Evolutionary conservation across 352 stramenopile genomes (phyloP).

Genomic region (Aphanomyces astaci): DNA sequence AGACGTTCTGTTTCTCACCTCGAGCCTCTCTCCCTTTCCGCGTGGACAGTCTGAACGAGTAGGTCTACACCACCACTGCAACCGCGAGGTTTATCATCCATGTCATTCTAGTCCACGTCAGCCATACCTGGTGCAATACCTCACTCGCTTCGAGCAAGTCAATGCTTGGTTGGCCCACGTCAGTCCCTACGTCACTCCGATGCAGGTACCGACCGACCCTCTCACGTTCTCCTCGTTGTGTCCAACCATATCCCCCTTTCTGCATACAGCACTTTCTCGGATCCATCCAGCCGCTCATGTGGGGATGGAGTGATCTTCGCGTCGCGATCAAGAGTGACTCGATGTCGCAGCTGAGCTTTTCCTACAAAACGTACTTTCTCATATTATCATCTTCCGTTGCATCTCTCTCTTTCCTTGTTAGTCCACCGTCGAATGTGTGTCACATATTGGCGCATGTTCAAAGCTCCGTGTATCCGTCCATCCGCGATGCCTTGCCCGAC

Average conservation of each 20-base stretch:
- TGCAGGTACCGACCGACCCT: conserved; percentile 32
- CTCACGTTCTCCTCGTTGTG: too few relatives aligned
- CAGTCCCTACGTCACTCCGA: conserved; percentile 39
- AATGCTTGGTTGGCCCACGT: conserved; percentile 45
- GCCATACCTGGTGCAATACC: conserved; percentile 50
- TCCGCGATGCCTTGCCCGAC: background rate
- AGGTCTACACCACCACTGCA: conserved; percentile 30
- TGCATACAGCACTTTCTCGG: conserved; percentile 38
- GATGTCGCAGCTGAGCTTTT: conserved; percentile 51
- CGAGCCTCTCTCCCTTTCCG: conserved; percentile 66
- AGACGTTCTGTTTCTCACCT: conserved; percentile 70
- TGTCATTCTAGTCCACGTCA: conserved; percentile 42
- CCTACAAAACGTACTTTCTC: background rate
- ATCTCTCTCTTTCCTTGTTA: background rate
- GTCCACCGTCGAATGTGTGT: background rate
- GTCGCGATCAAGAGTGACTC: conserved; percentile 50
- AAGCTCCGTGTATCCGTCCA: background rate
- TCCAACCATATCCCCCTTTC: too few relatives aligned
- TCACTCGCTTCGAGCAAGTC: conserved; percentile 56
- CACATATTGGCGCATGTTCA: background rate
- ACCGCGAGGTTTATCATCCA: background rate
- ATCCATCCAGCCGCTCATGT: conserved; percentile 60
- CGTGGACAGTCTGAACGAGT: conserved; percentile 51
- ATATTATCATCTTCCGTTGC: background rate
- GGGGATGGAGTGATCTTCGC: conserved; percentile 69